Evolutionary conservation across 2,329 filamentous ascomycete genomes (phyloP).

Genomic region (Pezicula neosporulosa): DNA sequence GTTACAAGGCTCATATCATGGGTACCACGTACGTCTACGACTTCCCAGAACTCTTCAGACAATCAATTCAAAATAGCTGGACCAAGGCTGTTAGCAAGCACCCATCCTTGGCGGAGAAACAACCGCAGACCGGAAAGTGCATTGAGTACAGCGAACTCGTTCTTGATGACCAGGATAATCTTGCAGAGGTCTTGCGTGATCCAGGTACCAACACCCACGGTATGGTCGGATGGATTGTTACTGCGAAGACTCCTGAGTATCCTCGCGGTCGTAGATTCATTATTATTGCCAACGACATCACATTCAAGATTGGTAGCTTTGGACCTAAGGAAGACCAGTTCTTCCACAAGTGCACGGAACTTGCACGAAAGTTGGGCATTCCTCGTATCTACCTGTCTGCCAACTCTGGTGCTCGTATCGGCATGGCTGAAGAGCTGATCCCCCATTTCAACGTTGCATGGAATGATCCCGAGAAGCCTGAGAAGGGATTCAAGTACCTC

Average conservation of each 20-base stretch:
- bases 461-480: slow-evolving; percentile 79
- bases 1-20: slow-evolving; percentile 99
- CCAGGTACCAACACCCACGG: slow-evolving; percentile 93
- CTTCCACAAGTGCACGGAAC: slow-evolving; percentile 98
- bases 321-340: slow-evolving; percentile 95
- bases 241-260: slow-evolving; percentile 92
- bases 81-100: slow-evolving; percentile 70
- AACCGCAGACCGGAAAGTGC: slow-evolving; percentile 84
- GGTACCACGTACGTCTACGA: slow-evolving; percentile 99
- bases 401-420: slow-evolving; percentile 97
- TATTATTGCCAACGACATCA: slow-evolving; percentile 98
- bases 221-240: slow-evolving; percentile 98
- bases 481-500: slow-evolving; percentile 93
- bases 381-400: slow-evolving; percentile 97
- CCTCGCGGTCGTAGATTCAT: slow-evolving; percentile 88
- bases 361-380: slow-evolving; percentile 90
- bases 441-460: slow-evolving; percentile 96
- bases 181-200: slow-evolving; percentile 91
- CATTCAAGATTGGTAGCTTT: slow-evolving; percentile 97
- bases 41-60: slow-evolving; percentile 98
- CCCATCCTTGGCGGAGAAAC: slow-evolving; percentile 70
- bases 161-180: slow-evolving; percentile 86
- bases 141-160: slow-evolving; percentile 93
- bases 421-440: slow-evolving; percentile 94
- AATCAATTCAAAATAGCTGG: slow-evolving; percentile 97